Base-by-base conservation (phyloP, 352 stramenopile genomes). In the Phytophthora podocarpi region DNA sequence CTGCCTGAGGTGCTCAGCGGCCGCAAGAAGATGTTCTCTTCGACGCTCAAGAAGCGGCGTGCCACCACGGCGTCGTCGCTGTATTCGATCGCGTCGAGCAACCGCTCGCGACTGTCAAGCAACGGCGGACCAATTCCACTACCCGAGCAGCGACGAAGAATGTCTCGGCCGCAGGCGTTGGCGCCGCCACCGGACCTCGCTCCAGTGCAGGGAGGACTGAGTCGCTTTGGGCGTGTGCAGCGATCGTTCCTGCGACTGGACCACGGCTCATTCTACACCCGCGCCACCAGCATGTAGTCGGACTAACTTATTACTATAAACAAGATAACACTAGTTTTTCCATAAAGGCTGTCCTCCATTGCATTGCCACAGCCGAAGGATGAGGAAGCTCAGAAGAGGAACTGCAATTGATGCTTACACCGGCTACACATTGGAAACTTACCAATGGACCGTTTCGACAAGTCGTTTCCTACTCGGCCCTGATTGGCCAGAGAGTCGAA, bases 11-110 rank as follows among this genome's bases (percentile, higher is more conserved):
- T 80, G 10, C 55, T 83, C n/a, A 65, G 39, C 16, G 64, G 70
- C 5, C 73, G 73, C 2, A 82, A 78, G 34, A 81, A 81, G 47
- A 74, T 76, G 51, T 81, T 81, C 41, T 73, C 72, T 13, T 75
- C 62, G 18, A 81, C 54, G 15, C 59, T 81, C 26, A 75, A 74
- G 45, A 80, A 80, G 40, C 67, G 71, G 1, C 61, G 71, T 6
- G 71, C 71, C 3, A 80, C 71, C 5, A 76, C 71, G 0, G 32
- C 66, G 26, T 80, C 71, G 10, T 80, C 71, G 3, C 41, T 75
- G n/a, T 80, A 80, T 42, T 76, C 71, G 37, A 58, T 76, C 28
- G 67, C 67, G 34, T 76, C 71, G 9, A 75, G 69, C 55, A 76
- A 80, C 50, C 71, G 71, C 15, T 72, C 69, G 11, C 63, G 71